Evolutionary conservation across 2,329 filamentous ascomycete species (phyloP), one percentile per base, ranked within the genome.

Genomic region (Akanthomyces lecanii): DNA sequence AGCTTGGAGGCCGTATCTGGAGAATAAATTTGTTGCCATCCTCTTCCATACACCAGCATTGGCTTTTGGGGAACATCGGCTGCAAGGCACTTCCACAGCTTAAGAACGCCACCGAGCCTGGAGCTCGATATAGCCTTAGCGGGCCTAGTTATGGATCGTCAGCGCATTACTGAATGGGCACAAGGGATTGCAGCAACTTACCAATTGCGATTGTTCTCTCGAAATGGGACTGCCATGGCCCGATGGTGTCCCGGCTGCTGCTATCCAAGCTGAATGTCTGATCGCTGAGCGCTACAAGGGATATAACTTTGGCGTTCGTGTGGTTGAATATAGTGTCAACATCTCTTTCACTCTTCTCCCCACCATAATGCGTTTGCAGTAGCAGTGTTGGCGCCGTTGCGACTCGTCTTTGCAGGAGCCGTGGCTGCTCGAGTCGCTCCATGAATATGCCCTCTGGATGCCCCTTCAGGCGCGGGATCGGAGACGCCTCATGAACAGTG

Each of bases 41-140:
- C 63, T 91, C 89, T 73, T 96, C 91, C 38, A 97, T 89, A 73
- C 90, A 96, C 93, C 93, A 97, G 72, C 90, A 96, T 75, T 97
- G 92, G 64, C 92, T 96, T 73, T 91, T 91, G 28, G 91, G 91
- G 59, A 97, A 78, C 66, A 97, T 95, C 12, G 93, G 90, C 70
- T 95, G 91, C 21, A 97, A 82, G 18, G 93, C 88, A 62, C 86
- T 87, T 64, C 91, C 91, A 66, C 92, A 96, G 74, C 90, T 94
- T 11, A 97, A 81, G 70, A 97, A 97, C 14, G 91, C 90, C 18
- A 95, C 91, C 11, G 91, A 91, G 23, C 91, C 90, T 8, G 90
- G 90, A 40, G 95, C 89, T 69, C 90, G 88, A 73, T 97, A 96
- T 66, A 97, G 91, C 66, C 89, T 85, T 65, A 97, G 83, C 1